Percentiles rank a stretch among this genome's conserved stretches.
Evolutionary conservation across 2,329 filamentous ascomycete genomes (phyloP).

Genomic region (Seiridium unicorne): DNA sequence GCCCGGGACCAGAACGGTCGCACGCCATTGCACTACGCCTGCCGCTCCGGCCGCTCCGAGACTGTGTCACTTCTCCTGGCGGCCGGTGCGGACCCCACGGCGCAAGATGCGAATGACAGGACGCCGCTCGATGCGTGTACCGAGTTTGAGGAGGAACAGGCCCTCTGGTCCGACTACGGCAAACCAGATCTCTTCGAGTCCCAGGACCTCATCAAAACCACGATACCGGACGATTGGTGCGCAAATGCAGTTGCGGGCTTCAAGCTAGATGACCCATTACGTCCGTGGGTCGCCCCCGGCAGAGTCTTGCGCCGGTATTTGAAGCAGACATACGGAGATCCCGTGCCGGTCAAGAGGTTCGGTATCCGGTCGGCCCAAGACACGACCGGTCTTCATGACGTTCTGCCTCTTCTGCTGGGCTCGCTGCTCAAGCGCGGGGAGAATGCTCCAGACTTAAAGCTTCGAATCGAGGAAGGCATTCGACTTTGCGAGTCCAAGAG

Average conservation of each 20-base stretch:
- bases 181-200: background rate
- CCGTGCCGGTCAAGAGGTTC: no score
- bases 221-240: background rate
- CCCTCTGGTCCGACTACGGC: background rate
- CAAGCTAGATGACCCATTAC: background rate
- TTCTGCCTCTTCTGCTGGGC: no score
- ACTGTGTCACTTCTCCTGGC: slow-evolving; percentile 23
- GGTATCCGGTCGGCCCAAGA: no score
- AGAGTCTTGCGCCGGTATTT: no score
- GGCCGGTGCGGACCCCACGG: slow-evolving; percentile 18
- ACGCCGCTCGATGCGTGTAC: slow-evolving; percentile 16
- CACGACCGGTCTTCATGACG: no score
- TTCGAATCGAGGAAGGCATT: no score
- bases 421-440: no score
- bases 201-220: background rate
- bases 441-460: no score
- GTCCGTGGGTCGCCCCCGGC: background rate
- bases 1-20: background rate
- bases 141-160: slow-evolving; percentile 13
- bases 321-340: no score
- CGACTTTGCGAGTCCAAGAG: no score
- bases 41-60: slow-evolving; percentile 19
- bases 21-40: slow-evolving; percentile 24
- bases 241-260: background rate
- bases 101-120: background rate